Base-by-base conservation (phyloP, 2,329 filamentous ascomycete species). In the Aspergillus amoenus region DNA sequence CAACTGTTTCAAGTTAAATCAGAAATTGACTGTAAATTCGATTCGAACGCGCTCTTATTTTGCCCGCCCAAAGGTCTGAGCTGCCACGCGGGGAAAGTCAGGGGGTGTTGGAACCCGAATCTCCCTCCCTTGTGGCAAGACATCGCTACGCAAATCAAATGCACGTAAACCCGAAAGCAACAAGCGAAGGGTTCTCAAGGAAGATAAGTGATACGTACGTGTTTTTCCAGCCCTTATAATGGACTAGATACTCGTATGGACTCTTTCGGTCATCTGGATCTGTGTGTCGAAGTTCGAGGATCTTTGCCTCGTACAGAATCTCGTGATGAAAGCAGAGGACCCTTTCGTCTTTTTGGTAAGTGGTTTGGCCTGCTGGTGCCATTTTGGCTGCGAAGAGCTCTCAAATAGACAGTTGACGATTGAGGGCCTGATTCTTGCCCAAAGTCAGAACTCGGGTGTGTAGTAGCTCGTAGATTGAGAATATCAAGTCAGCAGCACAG, bases 201-300 rank as follows among this genome's bases (percentile, higher is more conserved):
- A 24, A 40, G n/a, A 32, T 50, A 52, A 45, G 15, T 45, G 52
- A 56, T 61, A 61, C 87, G 78, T 79, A 90, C 83, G 92, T 97
- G 75, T 93, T 93, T 82, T 99, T 99, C 94, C 94, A 99, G 70
- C 94, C 94, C 77, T 97, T 97, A 81, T 99, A 99, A 77, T 99
- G 94, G 55, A 99, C 90, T 70, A 90, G 90, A 79, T 96, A 99
- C 73, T 91, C 86, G 71, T 86, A 92, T 34, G 88, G 86, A 60
- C 88, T 88, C 73, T 86, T 87, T 75, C 89, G 88, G 69, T 88
- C 88, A 44, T 80, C 80, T 6, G 78, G 73, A 59, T 88, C 84
- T 68, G 82, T 81, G 73, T 80, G 78, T 66, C 83, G 86, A 32
- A 90, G 82, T 63, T 97, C 93, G 63, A 96, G 85, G 52, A 99